These are phyloP conservation scores for Stagonosporopsis cucurbitacearum DNA, from an alignment of 2,329 filamentous ascomycete species.

Conservation along the genomic window DNA sequence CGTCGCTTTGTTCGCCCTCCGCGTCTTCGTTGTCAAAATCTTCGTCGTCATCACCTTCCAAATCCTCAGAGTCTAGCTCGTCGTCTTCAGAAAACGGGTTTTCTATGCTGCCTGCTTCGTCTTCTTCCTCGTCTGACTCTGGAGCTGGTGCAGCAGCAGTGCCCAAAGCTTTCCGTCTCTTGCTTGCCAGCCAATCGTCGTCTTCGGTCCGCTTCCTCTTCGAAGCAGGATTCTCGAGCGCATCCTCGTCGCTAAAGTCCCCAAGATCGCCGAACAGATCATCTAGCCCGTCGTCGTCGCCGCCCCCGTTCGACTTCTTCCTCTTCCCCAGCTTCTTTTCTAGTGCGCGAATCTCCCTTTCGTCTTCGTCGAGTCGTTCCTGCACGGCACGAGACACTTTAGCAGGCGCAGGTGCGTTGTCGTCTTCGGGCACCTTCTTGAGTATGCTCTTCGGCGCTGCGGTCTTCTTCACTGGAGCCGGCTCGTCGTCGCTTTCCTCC, in stretches of 20 bases:
- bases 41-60: conserved; percentile 29
- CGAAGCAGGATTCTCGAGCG: conserved; percentile 51
- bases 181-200: conserved; percentile 65
- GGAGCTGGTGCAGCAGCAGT: conserved; percentile 19
- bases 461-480: conserved; percentile 27
- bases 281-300: conserved; percentile 86
- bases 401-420: conserved; percentile 27
- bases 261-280: conserved; percentile 74
- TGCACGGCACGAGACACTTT: conserved; percentile 55
- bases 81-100: conserved; percentile 29
- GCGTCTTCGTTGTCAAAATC: conserved; percentile 25
- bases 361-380: conserved; percentile 73
- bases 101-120: conserved; percentile 27
- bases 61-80: conserved; percentile 43
- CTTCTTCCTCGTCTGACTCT: conserved; percentile 31
- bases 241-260: conserved; percentile 54
- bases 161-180: conserved; percentile 60
- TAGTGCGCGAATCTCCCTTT: conserved; percentile 84
- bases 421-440: conserved; percentile 26
- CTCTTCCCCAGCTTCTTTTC: conserved; percentile 88
- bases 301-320: conserved; percentile 64
- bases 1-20: conserved; percentile 47
- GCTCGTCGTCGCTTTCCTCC: conserved; percentile 46
- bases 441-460: conserved; percentile 42
- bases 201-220: conserved; percentile 67